phyloP scores from a whole-genome alignment of 768 basidiomycete species.

The Suillus brevipes region DNA sequence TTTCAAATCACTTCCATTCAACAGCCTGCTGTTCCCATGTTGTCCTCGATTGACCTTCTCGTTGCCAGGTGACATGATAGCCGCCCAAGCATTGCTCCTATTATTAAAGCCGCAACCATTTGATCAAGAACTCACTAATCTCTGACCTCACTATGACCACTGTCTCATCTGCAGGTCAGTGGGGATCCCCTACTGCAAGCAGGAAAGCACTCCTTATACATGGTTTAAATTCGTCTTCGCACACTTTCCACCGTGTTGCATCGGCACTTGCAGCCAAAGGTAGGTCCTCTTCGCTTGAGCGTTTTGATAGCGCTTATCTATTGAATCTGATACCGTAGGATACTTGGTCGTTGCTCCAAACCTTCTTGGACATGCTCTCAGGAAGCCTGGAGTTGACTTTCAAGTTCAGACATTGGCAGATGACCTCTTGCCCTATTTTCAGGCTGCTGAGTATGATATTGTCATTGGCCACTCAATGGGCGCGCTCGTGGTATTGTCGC shows the following conservation, averaged over 20 bases:
- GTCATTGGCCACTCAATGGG: slow-evolving; percentile 27
- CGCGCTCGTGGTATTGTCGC: slow-evolving; percentile 11
- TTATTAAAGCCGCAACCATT: background rate
- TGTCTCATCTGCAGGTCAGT: slow-evolving; percentile 12
- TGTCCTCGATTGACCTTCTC: background rate
- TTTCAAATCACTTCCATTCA: background rate
- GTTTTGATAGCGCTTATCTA: background rate
- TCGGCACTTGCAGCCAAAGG: slow-evolving; percentile 19
- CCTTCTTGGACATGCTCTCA: slow-evolving; percentile 24
- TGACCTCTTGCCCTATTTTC: background rate
- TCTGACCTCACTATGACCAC: background rate
- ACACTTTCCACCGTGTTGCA: slow-evolving; percentile 17
- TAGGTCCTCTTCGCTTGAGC: background rate
- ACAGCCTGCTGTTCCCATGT: background rate
- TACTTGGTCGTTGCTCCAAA: slow-evolving; percentile 26
- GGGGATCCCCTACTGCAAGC: slow-evolving; percentile 18
- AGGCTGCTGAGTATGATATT: background rate
- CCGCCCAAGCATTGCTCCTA: background rate
- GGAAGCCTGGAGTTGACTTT: background rate
- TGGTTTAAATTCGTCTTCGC: slow-evolving; percentile 16
- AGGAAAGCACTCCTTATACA: slow-evolving; percentile 23
- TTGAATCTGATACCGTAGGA: slow-evolving; percentile 13
- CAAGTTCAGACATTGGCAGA: background rate
- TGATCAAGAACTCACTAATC: background rate
- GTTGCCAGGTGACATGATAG: background rate